Evolutionary conservation across 2,329 filamentous ascomycete genomes (phyloP), one percentile per base, ranked within the genome.

Genomic region (Scedosporium minutisporum): DNA sequence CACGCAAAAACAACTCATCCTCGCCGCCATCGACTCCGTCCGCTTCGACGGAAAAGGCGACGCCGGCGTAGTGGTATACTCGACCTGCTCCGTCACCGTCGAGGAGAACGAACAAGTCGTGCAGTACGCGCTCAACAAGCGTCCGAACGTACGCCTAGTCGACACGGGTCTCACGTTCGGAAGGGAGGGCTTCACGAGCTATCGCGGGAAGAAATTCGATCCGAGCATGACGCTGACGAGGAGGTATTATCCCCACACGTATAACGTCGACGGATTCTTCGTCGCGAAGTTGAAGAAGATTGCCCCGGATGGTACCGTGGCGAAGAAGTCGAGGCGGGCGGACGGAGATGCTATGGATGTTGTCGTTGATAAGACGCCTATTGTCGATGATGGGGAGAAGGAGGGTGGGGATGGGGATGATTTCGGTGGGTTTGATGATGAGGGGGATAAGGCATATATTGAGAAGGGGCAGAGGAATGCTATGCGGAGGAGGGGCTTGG

Each of bases 191-290:
- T 97, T 97, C 81, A 91, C 87, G 16, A 89, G 84, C 74, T 97
- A 88, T 77, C 89, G 89, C 80, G 90, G 92, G 76, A 97, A 97
- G 82, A 86, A 85, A 64, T 99, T 99, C 77, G 89, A 96, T 72
- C 83, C 89, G 5, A 89, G 85, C 67, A 85, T 99, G 79, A 90
- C 88, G 71, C 80, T 93, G 72, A 93, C 92, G 16, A 82, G 91
- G 66, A 82, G 93, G 63, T 96, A 91, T 79, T 96, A 96, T 76
- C 91, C 92, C 0, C 91, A 96, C 73, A 84, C 89, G 21, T 91
- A 95, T 79, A 96, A 97, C 77, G 92, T 99, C 41, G 95, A 97
- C 74, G 95, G 95, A 66, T 99, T 99, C 86, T 99, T 92, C 73
- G 95, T 99, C 65, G 91, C 92, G 71, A 99, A 99, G 76, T 89